Percentiles rank a stretch among this genome's conserved stretches.
phyloP scores from a whole-genome alignment of 257 asterid genomes.

The Rehmannia glutinosa region DNA sequence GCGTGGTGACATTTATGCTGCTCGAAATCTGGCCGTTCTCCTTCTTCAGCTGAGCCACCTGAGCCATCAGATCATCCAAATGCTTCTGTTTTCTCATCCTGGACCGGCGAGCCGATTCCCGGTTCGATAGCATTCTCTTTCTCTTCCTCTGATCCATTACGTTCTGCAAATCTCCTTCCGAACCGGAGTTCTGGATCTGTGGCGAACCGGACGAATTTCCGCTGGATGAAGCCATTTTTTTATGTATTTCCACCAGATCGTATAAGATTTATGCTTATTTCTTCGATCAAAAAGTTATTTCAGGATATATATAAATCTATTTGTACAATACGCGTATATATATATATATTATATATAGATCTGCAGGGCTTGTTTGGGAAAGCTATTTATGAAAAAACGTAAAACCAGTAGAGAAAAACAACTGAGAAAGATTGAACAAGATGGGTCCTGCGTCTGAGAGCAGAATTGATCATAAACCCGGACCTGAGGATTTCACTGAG shows the following conservation, averaged over 20 bases:
- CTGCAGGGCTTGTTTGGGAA: not conserved
- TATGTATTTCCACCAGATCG: not conserved
- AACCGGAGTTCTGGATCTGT: slow-evolving; percentile 42
- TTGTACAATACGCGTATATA: too few relatives aligned
- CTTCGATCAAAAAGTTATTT: not conserved
- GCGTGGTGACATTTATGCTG: slow-evolving; percentile 38
- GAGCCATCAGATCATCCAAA: slow-evolving; percentile 63
- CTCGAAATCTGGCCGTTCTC: slow-evolving; percentile 45
- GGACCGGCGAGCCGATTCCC: slow-evolving; percentile 91
- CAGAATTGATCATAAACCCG: slow-evolving; percentile 57
- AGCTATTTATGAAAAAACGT: slow-evolving; percentile 56
- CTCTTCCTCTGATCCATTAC: slow-evolving; percentile 60
- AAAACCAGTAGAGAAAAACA: slow-evolving; percentile 95
- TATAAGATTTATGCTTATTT: not conserved
- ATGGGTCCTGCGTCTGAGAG: slow-evolving; percentile 65
- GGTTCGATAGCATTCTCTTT: slow-evolving; percentile 83
- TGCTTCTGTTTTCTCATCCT: slow-evolving; percentile 85
- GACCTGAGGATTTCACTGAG: slow-evolving; percentile 73
- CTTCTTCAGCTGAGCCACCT: slow-evolving; percentile 41
- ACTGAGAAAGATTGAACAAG: slow-evolving; percentile 96
- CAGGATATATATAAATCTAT: not conserved
- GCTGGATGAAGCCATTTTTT: slow-evolving; percentile 57
- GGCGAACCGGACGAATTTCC: slow-evolving; percentile 62
- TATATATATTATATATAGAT: not conserved
- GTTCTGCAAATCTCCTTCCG: slow-evolving; percentile 38